A percentile compares a stretch with the other conserved stretches of the same genome.
Evolutionary conservation across 495 filamentous ascomycete genomes (phyloP).

Genomic region (Aspergillus mulundensis): DNA sequence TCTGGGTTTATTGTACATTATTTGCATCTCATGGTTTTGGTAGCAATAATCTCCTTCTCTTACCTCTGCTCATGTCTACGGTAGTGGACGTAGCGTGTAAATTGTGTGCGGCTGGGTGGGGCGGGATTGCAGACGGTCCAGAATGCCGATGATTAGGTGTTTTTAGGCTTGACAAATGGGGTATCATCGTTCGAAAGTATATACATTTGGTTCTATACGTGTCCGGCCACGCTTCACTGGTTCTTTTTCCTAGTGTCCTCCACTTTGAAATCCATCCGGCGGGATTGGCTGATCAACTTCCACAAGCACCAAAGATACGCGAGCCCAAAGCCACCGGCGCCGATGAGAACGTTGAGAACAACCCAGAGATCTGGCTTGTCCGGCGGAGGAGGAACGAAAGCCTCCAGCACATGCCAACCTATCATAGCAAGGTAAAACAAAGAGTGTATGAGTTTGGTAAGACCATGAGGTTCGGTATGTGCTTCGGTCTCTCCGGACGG

Average conservation of each 20-base stretch:
- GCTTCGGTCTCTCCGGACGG: conserved; percentile 36
- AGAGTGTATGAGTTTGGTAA: conserved; percentile 65
- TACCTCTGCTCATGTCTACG: background rate
- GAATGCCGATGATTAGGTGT: background rate
- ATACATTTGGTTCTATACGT: background rate
- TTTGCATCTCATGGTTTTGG: background rate
- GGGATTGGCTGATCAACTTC: conserved; percentile 61
- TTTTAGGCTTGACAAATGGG: conserved; percentile 16
- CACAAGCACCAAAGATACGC: conserved; percentile 88
- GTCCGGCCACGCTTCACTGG: conserved; percentile 23
- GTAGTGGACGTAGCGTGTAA: background rate
- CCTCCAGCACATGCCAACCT: conserved; percentile 74
- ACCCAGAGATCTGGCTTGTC: conserved; percentile 91
- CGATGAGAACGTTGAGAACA: conserved; percentile 81
- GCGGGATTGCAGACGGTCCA: too few species aligned
- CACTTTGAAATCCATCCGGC: conserved; percentile 23
- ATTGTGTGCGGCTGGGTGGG: too few species aligned
- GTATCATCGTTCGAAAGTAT: conserved; percentile 26
- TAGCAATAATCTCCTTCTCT: conserved; percentile 9
- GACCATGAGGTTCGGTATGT: conserved; percentile 40
- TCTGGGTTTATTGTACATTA: conserved; percentile 11
- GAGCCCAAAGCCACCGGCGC: conserved; percentile 76
- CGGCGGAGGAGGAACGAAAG: conserved; percentile 58
- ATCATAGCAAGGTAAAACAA: conserved; percentile 72
- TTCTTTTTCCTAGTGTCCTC: conserved; percentile 38